phyloP scores from a whole-genome alignment of 768 basidiomycete species.

The Kondoa subrosea region DNA sequence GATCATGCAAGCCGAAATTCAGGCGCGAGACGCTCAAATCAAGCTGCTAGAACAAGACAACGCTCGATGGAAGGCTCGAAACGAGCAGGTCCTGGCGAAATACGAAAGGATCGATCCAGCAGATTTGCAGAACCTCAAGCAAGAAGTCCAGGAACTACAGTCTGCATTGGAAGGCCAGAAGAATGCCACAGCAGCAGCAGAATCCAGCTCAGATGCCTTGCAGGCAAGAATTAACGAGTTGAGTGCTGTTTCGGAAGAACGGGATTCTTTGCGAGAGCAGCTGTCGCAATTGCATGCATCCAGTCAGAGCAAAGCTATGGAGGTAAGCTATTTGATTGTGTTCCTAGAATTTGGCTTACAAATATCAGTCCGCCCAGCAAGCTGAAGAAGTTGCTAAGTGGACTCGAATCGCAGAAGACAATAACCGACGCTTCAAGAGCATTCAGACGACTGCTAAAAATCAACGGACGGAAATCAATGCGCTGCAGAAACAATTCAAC shows the following conservation, averaged over 20 bases:
- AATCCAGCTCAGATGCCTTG: background rate
- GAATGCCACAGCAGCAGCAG: background rate
- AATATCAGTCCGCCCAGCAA: background rate
- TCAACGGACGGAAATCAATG: conserved; percentile 19
- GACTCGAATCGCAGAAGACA: conserved; percentile 15
- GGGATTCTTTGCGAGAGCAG: conserved; percentile 9
- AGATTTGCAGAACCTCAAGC: conserved; percentile 61
- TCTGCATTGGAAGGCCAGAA: conserved; percentile 12
- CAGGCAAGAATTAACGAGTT: conserved; percentile 1
- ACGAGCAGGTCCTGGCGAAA: conserved; percentile 64
- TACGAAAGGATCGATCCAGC: conserved; percentile 79
- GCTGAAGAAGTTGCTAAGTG: conserved; percentile 11
- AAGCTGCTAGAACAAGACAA: conserved; percentile 57
- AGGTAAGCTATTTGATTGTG: no score
- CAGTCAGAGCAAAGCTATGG: no score
- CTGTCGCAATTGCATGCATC: no score
- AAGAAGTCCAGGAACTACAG: conserved; percentile 36
- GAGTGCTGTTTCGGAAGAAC: background rate
- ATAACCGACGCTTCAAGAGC: conserved; percentile 23
- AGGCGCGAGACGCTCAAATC: conserved; percentile 50
- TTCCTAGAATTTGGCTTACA: no score
- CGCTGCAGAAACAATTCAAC: conserved; percentile 29
- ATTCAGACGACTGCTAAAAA: conserved; percentile 23
- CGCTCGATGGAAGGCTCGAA: conserved; percentile 68
- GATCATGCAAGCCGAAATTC: conserved; percentile 53